These are phyloP conservation scores for Avena eriantha DNA, from an alignment of 176 grass and related monocot genomes.

Conservation along the genomic window DNA sequence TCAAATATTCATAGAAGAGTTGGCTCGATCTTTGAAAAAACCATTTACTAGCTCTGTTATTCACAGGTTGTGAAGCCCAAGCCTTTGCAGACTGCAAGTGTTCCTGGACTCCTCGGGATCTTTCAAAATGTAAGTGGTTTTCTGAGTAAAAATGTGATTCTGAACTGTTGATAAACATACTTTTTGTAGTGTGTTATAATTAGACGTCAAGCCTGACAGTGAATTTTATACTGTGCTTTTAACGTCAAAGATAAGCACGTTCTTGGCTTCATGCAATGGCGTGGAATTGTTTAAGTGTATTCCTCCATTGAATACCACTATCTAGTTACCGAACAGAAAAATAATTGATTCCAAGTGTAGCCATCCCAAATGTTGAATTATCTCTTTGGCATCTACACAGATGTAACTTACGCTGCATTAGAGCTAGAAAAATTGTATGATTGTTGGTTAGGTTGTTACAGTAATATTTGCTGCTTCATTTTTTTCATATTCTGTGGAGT, in stretches of 20 bases:
- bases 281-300: not conserved
- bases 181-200: not conserved
- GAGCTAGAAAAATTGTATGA: constrained; percentile 18
- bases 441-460: not conserved
- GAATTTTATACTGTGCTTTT: constrained; percentile 10
- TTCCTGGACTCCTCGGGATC: constrained; percentile 92
- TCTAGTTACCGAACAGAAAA: not conserved
- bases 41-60: constrained; percentile 36
- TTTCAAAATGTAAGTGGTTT: constrained; percentile 84
- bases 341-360: not conserved
- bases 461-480: constrained; percentile 15
- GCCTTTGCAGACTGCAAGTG: constrained; percentile 92
- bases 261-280: not conserved
- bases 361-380: not conserved
- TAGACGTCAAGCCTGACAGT: not conserved
- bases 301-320: not conserved
- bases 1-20: not conserved
- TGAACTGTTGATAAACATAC: not conserved
- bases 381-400: not conserved
- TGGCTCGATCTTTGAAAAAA: not conserved
- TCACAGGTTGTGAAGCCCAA: constrained; percentile 86
- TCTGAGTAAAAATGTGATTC: constrained; percentile 12
- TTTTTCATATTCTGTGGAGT: not conserved
- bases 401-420: not conserved
- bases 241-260: not conserved